Evolutionary conservation across 805 yeast species (phyloP), one percentile per base, ranked within the genome.

Genomic region (Lipomyces yamanashiensis): DNA sequence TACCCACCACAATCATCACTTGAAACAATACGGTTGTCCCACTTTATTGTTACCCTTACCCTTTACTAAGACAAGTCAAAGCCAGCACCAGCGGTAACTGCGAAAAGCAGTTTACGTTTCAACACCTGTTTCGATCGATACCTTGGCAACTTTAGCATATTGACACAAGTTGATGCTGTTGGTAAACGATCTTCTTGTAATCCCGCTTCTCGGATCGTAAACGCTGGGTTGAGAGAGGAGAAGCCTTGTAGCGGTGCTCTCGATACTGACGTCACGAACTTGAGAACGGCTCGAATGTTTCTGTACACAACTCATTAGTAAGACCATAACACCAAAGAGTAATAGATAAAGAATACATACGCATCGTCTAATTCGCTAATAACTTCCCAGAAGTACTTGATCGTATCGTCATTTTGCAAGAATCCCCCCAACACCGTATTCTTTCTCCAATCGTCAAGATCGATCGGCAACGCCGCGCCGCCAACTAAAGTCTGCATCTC

Each of bases 241-340:
- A 95, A 93, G 0, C 99, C 99, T 33, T 90, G 80, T 47, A 95
- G 78, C 0, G 99, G 99, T 0, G 96, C 97, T 64, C 92, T 82
- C 0, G 97, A 87, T 1, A 91, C 96, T 0, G 97, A 89, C 0
- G 98, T 95, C 34, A 90, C 97, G 78, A 93, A 95, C 73, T 90
- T 90, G 34, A 95, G 76, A 61, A 95, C 82, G 56, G 84, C 82
- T 21, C 85, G 80, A 66, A 85, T 80, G 61, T 91, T 90, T 41
- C 63, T 60, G 28, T 43, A 23, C 12, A 21, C 21, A 9, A 28
- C 12, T 5, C 33, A 28, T 21, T 41, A 13, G 45, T 17, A 15
- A 12, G 19, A 12, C 19, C 5, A 28, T 5, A 50, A 17, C 7
- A 23, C 15, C 28, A 41, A 33, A 34, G 19, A 10, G 21, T 39